Evolutionary conservation across 2,329 filamentous ascomycete genomes (phyloP), one percentile per base, ranked within the genome.

Genomic region (Diaporthe vexans): DNA sequence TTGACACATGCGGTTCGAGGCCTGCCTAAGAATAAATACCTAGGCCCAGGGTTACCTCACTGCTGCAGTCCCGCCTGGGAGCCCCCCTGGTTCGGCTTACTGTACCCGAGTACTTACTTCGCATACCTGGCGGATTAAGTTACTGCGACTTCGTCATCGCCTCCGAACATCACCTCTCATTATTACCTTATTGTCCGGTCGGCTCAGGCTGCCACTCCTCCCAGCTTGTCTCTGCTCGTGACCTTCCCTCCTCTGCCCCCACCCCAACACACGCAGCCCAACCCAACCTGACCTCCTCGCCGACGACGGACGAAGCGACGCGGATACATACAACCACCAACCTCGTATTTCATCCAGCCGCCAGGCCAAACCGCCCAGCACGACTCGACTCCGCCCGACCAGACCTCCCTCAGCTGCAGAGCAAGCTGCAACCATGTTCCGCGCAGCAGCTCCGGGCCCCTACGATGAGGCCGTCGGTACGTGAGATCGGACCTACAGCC

Each of bases 381-480:
- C 63, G 63, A 68, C 63, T 68, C 63, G 63, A 68, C 63, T 68
- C 48, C 63, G 48, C 48, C 63, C 63, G 33, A 40, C 63, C 13
- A 68, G 63, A 68, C 48, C 63, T 68, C 63, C 48, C 63, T 68
- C 63, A 54, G 63, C 63, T 48, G 24, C 48, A 82, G 81, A 68
- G 68, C 76, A 82, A 7, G 78, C 78, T n/a, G 81, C 77, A 82
- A 84, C 81, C 83, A 91, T 91, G 88, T 91, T 91, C 79, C 86
- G 88, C 83, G 88, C 88, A 79, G 88, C 88, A 81, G 87, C 88
- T 78, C 83, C 84, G 76, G 87, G 88, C 80, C 88, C 89, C 71
- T 91, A 89, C 81, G 89, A 91, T 81, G 89, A 91, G 81, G 86
- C 84, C 80, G 85, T 91, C 84, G 88, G 89, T 91, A 87, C 76